A percentile compares a stretch with the other conserved stretches of the same genome.
These are phyloP conservation scores for Alliaria petiolata DNA, from an alignment of 345 rosid genomes.

Conservation along the genomic window DNA sequence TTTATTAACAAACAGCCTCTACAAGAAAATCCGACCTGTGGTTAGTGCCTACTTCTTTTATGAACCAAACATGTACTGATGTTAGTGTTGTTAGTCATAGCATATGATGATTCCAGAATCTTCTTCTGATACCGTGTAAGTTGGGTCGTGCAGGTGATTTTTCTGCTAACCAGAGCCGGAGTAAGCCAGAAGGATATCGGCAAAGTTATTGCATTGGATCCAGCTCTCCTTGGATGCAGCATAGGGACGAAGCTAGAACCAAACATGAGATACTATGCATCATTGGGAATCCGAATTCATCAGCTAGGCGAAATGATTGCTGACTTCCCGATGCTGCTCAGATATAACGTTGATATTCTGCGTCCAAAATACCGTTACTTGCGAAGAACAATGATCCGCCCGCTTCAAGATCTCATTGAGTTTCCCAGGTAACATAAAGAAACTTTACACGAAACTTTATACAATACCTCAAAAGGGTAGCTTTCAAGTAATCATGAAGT, in stretches of 20 bases:
- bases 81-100: background rate
- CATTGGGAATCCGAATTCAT: conserved; percentile 61
- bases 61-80: background rate
- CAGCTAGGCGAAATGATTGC: conserved; percentile 84
- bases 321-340: conserved; percentile 84
- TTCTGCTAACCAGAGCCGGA: conserved; percentile 82
- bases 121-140: background rate
- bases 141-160: conserved; percentile 53
- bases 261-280: conserved; percentile 65
- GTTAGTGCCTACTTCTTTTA: conserved; percentile 42
- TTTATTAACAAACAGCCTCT: conserved; percentile 64
- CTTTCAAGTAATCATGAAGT: background rate
- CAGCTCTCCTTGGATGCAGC: conserved; percentile 88
- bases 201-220: conserved; percentile 75
- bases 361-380: conserved; percentile 79
- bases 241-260: conserved; percentile 68
- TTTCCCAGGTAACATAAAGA: conserved; percentile 61
- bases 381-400: conserved; percentile 80
- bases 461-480: background rate
- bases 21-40: conserved; percentile 92
- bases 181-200: conserved; percentile 68
- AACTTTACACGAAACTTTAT: background rate
- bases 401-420: conserved; percentile 77
- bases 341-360: conserved; percentile 63
- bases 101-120: background rate